Percentiles rank a stretch among this genome's conserved stretches.
Conservation (phyloP, 2,329 filamentous ascomycete species). For the Beauveria rudraprayagi region DNA sequence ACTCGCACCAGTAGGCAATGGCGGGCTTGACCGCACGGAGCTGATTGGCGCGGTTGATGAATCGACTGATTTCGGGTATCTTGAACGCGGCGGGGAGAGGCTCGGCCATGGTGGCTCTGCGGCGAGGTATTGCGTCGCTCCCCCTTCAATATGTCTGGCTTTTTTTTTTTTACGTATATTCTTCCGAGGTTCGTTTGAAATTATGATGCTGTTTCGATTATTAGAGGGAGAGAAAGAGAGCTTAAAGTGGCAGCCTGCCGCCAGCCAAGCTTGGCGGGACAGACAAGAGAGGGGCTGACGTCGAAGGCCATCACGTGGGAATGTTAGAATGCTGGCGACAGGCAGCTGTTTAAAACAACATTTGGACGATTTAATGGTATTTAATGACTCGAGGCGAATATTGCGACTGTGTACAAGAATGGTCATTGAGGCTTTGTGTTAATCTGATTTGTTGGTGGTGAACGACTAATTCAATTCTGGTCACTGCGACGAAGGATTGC, state of each 20-base stretch:
- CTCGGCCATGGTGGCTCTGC: slow-evolving; percentile 51
- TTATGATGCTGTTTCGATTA: background rate
- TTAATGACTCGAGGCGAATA: too few species aligned
- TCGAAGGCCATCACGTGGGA: slow-evolving; percentile 10
- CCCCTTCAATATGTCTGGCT: background rate
- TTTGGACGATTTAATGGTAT: background rate
- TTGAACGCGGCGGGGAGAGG: slow-evolving; percentile 47
- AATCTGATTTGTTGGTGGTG: too few species aligned
- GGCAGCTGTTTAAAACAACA: background rate
- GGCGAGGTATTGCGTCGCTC: background rate
- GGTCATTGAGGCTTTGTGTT: too few species aligned
- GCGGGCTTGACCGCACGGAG: slow-evolving; percentile 79
- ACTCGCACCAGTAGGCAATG: slow-evolving; percentile 92
- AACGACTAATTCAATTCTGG: too few species aligned
- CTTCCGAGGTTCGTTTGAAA: background rate
- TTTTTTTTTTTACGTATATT: too few species aligned
- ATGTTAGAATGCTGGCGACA: background rate
- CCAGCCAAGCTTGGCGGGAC: slow-evolving; percentile 1
- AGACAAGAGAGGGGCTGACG: slow-evolving; percentile 9
- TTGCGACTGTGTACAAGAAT: too few species aligned
- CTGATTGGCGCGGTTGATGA: slow-evolving; percentile 75
- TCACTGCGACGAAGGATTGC: too few species aligned
- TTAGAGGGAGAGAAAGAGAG: background rate
- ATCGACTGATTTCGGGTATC: slow-evolving; percentile 73
- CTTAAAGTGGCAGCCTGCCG: background rate